Conservation (phyloP, 192 early-diverging fungal genomes). For the Coemansia guatemalensis region DNA sequence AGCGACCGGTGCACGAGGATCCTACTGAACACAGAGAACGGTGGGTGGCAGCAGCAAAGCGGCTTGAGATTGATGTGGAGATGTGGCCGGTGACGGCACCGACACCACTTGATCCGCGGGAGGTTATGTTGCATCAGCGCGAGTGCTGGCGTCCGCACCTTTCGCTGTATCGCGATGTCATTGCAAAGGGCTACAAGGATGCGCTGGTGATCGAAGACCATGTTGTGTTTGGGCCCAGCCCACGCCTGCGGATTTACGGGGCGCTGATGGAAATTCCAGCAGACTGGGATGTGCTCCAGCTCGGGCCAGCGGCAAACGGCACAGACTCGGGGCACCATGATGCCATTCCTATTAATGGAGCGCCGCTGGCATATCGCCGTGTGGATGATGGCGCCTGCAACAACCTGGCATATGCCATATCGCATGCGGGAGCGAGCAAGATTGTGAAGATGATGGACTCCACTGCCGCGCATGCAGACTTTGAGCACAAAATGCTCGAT, state of each 20-base stretch:
- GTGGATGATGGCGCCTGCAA: constrained; percentile 53
- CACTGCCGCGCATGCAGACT: constrained; percentile 45
- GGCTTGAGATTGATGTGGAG: constrained; percentile 32
- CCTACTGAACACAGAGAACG: constrained; percentile 11
- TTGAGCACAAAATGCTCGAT: constrained; percentile 45
- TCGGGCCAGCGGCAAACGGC: constrained; percentile 41
- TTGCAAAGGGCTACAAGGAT: constrained; percentile 33
- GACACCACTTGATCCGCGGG: constrained; percentile 28
- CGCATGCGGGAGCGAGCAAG: constrained; percentile 41
- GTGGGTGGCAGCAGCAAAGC: constrained; percentile 20
- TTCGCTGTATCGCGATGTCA: constrained; percentile 42
- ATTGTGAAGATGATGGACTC: constrained; percentile 35
- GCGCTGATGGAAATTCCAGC: constrained; percentile 39
- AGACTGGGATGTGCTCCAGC: constrained; percentile 52
- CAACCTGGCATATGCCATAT: constrained; percentile 51
- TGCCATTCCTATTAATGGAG: constrained; percentile 32
- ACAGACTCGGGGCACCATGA: constrained; percentile 52
- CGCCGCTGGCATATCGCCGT: constrained; percentile 33
- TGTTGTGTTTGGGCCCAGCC: constrained; percentile 42
- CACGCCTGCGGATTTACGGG: constrained; percentile 40
- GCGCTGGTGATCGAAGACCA: constrained; percentile 52
- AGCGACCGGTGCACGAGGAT: constrained; percentile 30
- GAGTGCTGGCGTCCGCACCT: constrained; percentile 53
- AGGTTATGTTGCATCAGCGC: constrained; percentile 40
- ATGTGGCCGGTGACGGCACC: constrained; percentile 41